These are phyloP conservation scores for Pelagomonas calceolata DNA, from an alignment of 108 stramenopile genomes.

Conservation along the genomic window DNA sequence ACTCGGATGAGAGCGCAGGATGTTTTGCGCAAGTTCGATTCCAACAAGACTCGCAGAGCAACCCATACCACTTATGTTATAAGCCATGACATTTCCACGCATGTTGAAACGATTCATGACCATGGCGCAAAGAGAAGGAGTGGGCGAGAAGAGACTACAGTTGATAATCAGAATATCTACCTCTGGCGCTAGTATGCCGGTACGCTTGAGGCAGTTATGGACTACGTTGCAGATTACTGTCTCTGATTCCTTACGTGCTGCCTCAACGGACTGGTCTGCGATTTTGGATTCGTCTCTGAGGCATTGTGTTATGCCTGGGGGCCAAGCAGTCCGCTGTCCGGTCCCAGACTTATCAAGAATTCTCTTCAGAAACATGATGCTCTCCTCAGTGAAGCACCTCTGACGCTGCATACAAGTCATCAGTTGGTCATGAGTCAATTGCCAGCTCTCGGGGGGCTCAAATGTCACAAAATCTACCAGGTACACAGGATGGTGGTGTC, in stretches of 20 bases:
- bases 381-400: conserved; percentile 72
- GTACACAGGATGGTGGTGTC: conserved; percentile 73
- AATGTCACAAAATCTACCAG: conserved; percentile 79
- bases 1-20: conserved; percentile 58
- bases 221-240: conserved; percentile 83
- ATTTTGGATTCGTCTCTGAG: conserved; percentile 46
- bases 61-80: conserved; percentile 94
- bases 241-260: conserved; percentile 79
- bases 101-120: conserved; percentile 80
- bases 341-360: conserved; percentile 79
- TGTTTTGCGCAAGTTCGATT: conserved; percentile 76
- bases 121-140: conserved; percentile 92
- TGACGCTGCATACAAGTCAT: conserved; percentile 81
- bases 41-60: conserved; percentile 86
- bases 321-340: conserved; percentile 92
- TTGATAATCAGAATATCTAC: conserved; percentile 93
- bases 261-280: conserved; percentile 73
- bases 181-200: conserved; percentile 69
- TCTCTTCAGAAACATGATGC: conserved; percentile 70
- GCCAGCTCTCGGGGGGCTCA: conserved; percentile 86
- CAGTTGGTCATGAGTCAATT: conserved; percentile 70
- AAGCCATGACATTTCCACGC: conserved; percentile 72
- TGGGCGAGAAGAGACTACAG: conserved; percentile 92
- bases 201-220: conserved; percentile 73
- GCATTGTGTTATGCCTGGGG: conserved; percentile 78